Conservation (phyloP, 305 asterid species). For the Fraxinus baroniana region DNA sequence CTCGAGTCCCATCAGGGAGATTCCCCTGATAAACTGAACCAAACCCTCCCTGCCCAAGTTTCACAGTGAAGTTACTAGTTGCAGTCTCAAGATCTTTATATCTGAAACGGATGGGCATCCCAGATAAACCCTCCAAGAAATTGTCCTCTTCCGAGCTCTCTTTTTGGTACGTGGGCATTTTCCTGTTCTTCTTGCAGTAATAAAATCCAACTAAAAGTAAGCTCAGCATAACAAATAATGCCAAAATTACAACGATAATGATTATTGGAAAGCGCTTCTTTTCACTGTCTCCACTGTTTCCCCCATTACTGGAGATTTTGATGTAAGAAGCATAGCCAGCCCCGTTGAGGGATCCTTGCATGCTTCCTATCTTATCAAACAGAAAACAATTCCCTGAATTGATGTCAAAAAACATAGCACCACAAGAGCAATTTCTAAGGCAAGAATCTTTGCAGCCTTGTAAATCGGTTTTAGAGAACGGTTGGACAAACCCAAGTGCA, state of each 20-base stretch:
- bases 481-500: conserved; percentile 37
- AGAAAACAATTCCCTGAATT: conserved; percentile 39
- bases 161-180: conserved; percentile 17
- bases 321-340: conserved; percentile 33
- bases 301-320: conserved; percentile 29
- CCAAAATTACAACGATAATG: conserved; percentile 26
- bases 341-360: conserved; percentile 30
- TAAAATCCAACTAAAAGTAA: conserved; percentile 30
- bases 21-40: conserved; percentile 21
- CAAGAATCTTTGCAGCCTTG: conserved; percentile 43
- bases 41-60: conserved; percentile 11
- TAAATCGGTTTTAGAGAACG: conserved; percentile 35
- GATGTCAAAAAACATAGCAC: conserved; percentile 40
- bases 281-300: conserved; percentile 6
- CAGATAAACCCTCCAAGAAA: conserved; percentile 19
- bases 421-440: conserved; percentile 41
- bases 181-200: conserved; percentile 24
- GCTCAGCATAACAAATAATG: conserved; percentile 27
- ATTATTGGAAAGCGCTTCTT: conserved; percentile 30
- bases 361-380: conserved; percentile 45
- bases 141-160: conserved; percentile 11
- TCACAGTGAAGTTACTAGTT: conserved; percentile 8
- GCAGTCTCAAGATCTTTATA: conserved; percentile 16
- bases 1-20: conserved; percentile 15
- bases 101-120: conserved; percentile 18